Conservation (phyloP, 495 filamentous ascomycete genomes). For the Penicillium soppii region DNA sequence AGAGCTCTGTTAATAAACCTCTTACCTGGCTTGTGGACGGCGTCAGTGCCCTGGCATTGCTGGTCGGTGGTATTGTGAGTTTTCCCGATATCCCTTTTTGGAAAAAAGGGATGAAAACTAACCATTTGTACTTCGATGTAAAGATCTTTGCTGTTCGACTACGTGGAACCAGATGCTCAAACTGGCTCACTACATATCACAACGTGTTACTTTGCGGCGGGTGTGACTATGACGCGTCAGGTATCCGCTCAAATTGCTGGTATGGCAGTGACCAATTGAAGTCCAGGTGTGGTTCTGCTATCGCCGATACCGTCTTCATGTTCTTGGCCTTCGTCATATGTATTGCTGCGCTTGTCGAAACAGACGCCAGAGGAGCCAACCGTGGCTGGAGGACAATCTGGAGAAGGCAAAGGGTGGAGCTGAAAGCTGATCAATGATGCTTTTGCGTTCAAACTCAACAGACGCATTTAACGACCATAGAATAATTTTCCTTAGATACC, state of each 20-base stretch:
- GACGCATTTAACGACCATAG: background rate
- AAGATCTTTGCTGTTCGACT: conserved; percentile 50
- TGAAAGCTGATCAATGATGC: background rate
- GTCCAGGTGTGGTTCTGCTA: conserved; percentile 25
- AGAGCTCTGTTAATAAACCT: conserved; percentile 37
- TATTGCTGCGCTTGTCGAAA: conserved; percentile 11
- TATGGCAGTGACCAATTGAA: conserved; percentile 18
- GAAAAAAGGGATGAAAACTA: background rate
- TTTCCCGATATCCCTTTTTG: background rate
- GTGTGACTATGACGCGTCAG: conserved; percentile 2
- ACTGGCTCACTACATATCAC: conserved; percentile 1
- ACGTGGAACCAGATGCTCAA: conserved; percentile 10
- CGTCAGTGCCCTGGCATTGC: conserved; percentile 40
- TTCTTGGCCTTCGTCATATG: conserved; percentile 25
- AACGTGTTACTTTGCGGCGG: conserved; percentile 14
- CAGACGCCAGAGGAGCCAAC: background rate
- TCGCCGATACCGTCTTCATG: conserved; percentile 32
- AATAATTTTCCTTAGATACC: background rate
- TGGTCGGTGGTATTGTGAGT: conserved; percentile 58
- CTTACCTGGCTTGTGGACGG: conserved; percentile 43
- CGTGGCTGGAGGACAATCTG: background rate
- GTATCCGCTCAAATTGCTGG: background rate
- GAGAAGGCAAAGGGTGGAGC: background rate
- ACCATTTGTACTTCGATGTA: background rate
- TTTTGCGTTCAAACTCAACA: background rate